Conservation (phyloP, 208 protist species). For the Leishmania lainsoni region DNA sequence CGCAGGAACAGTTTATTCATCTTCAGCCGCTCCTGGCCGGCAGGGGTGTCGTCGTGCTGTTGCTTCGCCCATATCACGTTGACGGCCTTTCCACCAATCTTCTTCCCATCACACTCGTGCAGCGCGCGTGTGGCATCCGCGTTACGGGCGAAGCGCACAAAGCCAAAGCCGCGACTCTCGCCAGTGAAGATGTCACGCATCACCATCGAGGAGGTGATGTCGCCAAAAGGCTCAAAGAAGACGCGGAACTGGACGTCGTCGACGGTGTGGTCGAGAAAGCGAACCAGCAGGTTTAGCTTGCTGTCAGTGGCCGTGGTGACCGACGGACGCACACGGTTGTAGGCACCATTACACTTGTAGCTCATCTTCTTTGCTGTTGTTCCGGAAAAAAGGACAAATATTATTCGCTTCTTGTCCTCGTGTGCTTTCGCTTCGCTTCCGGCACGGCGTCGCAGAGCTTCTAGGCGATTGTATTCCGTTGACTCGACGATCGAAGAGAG, state of each 20-base stretch:
- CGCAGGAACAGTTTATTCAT: conserved; percentile 62
- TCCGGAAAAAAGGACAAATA: not conserved
- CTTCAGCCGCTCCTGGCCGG: conserved; percentile 28
- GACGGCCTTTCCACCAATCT: conserved; percentile 23
- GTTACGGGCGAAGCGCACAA: conserved; percentile 39
- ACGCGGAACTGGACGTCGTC: conserved; percentile 34
- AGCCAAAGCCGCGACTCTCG: conserved; percentile 39
- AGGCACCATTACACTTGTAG: not conserved
- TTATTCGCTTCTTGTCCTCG: not conserved
- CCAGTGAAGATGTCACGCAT: conserved; percentile 58
- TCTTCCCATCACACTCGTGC: conserved; percentile 10
- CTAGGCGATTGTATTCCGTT: not conserved
- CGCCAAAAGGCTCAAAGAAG: conserved; percentile 42
- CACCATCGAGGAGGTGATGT: conserved; percentile 45
- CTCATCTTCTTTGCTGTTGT: not conserved
- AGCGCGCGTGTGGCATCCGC: conserved; percentile 29
- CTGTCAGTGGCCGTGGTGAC: conserved; percentile 2
- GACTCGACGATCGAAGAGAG: not conserved
- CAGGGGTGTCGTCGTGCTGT: conserved; percentile 44
- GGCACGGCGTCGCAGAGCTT: not conserved
- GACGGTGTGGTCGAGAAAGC: conserved; percentile 35
- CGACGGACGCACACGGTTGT: not conserved
- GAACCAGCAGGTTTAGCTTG: conserved; percentile 43
- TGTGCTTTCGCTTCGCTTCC: not conserved
- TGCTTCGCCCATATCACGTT: conserved; percentile 38